Conservation (phyloP, 108 stramenopile genomes). For the Nitzschia sp. region DNA sequence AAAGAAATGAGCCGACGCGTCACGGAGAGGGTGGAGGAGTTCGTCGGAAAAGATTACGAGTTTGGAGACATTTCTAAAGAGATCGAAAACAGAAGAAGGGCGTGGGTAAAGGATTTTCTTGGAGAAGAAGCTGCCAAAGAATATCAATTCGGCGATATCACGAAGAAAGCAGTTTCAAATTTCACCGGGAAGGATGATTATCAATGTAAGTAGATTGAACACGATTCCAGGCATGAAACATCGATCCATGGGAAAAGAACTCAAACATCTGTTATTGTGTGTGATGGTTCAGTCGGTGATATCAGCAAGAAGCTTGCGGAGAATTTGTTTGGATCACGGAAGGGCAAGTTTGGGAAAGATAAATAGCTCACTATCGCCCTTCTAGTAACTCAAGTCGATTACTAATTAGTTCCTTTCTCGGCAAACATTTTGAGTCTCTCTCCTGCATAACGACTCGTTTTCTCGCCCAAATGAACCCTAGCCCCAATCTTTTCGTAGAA, state of each 20-base stretch:
- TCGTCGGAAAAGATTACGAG: slow-evolving; percentile 72
- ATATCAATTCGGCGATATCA: slow-evolving; percentile 67
- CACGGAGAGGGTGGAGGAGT: slow-evolving; percentile 59
- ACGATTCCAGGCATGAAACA: background rate
- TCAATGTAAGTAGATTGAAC: slow-evolving; percentile 18
- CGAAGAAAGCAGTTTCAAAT: slow-evolving; percentile 60
- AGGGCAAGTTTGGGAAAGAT: background rate
- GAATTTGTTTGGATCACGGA: slow-evolving; percentile 50
- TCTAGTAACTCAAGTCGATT: no score
- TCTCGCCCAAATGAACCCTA: slow-evolving; percentile 31
- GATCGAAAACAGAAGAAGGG: slow-evolving; percentile 54
- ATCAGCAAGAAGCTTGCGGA: slow-evolving; percentile 71
- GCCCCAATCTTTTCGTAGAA: slow-evolving; percentile 60
- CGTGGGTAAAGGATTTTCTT: slow-evolving; percentile 69
- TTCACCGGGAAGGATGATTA: slow-evolving; percentile 76
- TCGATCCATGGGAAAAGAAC: no score
- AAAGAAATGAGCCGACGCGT: slow-evolving; percentile 65
- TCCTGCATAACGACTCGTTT: slow-evolving; percentile 36
- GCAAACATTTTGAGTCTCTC: slow-evolving; percentile 27
- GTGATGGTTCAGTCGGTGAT: slow-evolving; percentile 55
- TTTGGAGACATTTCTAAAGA: slow-evolving; percentile 66
- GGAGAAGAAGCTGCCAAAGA: slow-evolving; percentile 75
- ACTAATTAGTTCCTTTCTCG: background rate
- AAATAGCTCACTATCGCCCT: no score
- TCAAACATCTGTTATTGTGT: background rate